These are phyloP conservation scores for Petasospora rhodanensis DNA, from an alignment of 1,139 yeast genomes.

Conservation along the genomic window DNA sequence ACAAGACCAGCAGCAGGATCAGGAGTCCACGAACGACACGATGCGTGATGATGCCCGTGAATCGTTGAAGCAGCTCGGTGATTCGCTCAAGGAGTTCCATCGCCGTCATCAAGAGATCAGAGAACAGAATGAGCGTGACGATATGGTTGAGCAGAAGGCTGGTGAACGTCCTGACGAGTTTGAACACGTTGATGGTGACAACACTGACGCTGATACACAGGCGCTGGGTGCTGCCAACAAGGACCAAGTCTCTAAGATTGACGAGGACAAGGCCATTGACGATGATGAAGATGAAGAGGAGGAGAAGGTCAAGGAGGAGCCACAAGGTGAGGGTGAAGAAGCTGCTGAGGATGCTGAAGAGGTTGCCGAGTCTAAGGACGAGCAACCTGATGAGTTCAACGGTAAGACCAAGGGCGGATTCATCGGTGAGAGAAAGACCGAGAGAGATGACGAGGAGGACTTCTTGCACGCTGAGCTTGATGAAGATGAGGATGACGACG, in stretches of 20 bases:
- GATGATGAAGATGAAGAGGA: slow-evolving; percentile 44
- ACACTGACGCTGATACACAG: slow-evolving; percentile 73
- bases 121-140: slow-evolving; percentile 49
- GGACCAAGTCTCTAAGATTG: slow-evolving; percentile 72
- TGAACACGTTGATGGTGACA: slow-evolving; percentile 86
- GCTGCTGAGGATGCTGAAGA: slow-evolving; percentile 29
- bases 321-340: slow-evolving; percentile 21
- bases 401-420: slow-evolving; percentile 52
- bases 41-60: slow-evolving; percentile 75
- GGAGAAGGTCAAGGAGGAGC: slow-evolving; percentile 27
- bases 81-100: slow-evolving; percentile 85
- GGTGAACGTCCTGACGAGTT: slow-evolving; percentile 81
- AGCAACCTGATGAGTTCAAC: slow-evolving; percentile 42
- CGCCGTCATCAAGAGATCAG: slow-evolving; percentile 84
- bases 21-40: slow-evolving; percentile 41
- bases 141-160: slow-evolving; percentile 45
- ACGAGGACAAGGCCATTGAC: slow-evolving; percentile 85
- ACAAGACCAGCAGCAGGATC: slow-evolving; percentile 31
- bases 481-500: slow-evolving; percentile 29
- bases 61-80: slow-evolving; percentile 83
- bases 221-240: slow-evolving; percentile 88
- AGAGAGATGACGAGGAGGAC: slow-evolving; percentile 29
- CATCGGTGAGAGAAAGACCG: slow-evolving; percentile 43
- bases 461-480: slow-evolving; percentile 31
- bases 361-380: slow-evolving; percentile 26